Evolutionary conservation across 2,329 filamentous ascomycete species (phyloP), one percentile per base, ranked within the genome.

Genomic region (Stemphylium beticola): DNA sequence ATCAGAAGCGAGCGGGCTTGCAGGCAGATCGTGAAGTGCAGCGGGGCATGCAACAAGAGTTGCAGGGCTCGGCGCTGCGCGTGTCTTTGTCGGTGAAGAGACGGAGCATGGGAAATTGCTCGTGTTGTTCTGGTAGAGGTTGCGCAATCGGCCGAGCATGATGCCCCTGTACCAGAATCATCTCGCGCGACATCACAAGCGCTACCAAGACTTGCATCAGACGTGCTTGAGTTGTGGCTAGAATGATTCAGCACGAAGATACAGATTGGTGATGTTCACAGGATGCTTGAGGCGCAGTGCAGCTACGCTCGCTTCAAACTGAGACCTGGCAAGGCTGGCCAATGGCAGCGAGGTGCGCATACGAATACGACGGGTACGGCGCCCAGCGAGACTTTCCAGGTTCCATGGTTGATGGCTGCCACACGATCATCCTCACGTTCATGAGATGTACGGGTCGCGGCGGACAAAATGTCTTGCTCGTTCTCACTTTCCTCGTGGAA

Each of bases 11-110:
- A 29, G 48, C 26, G 39, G 52, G 52, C 49, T 41, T 53, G 43
- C 51, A 53, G 44, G 26, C 40, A 53, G 55, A 58, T 47, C 32
- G 32, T 56, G 56, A 49, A 37, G 54, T 57, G 40, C 29, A 52
- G 54, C 52, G 32, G 50, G 53, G 53, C 48, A 40, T 41, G 57
- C 57, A 61, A 51, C 17, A 34, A n/a, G 43, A 41, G 55, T 49
- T 46, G 56, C 52, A 58, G 44, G 43, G 26, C 49, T 56, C 45
- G 48, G 48, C 48, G 44, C 51, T 50, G 55, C 31, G 53, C 54
- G 54, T 40, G 47, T 36, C 34, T 39, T 45, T 37, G 55, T 58
- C 61, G 57, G 59, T 64, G 59, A 57, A 48, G 50, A 37, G 29
- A 43, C 11, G 41, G 32, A 36, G 22, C 32, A 15, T 14, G 37